Evolutionary conservation across 2,329 filamentous ascomycete species (phyloP).

Genomic region (Xylariaceae sp.): DNA sequence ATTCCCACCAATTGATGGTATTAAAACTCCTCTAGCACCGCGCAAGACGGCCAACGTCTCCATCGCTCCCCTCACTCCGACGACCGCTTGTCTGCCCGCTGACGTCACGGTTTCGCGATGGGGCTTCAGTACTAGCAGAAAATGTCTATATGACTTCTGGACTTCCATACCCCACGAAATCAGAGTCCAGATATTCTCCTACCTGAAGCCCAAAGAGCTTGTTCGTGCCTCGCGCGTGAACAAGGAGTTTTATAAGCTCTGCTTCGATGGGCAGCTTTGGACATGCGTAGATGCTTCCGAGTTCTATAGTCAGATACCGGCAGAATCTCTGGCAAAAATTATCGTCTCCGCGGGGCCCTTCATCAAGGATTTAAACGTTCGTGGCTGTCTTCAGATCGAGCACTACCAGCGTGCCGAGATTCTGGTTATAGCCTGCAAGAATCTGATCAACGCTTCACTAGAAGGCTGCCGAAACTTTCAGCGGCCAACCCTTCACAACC

Average conservation of each 20-base stretch:
- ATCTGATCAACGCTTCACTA: conserved; percentile 85
- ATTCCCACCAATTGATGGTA: conserved; percentile 48
- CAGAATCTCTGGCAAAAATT: conserved; percentile 82
- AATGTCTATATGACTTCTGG: conserved; percentile 72
- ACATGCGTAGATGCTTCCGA: conserved; percentile 80
- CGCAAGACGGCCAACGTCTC: conserved; percentile 62
- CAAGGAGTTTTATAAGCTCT: conserved; percentile 79
- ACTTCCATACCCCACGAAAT: conserved; percentile 81
- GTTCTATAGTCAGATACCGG: conserved; percentile 88
- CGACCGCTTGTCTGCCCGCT: conserved; percentile 67
- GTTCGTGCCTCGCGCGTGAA: conserved; percentile 79
- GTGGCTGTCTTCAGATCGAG: conserved; percentile 88
- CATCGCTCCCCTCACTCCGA: conserved; percentile 47
- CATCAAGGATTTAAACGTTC: conserved; percentile 85
- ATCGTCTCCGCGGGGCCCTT: conserved; percentile 88
- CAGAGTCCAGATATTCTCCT: conserved; percentile 77
- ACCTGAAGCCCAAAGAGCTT: conserved; percentile 80
- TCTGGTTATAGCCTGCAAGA: conserved; percentile 83
- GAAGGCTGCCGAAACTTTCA: conserved; percentile 90
- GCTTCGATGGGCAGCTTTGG: conserved; percentile 96
- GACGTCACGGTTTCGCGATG: conserved; percentile 60
- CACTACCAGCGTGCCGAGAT: conserved; percentile 80
- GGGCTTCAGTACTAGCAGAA: conserved; percentile 38
- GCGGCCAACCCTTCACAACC: conserved; percentile 75
- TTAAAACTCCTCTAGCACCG: conserved; percentile 58